Evolutionary conservation across 306 rosid species (phyloP), one percentile per base, ranked within the genome.

Genomic region (Quercus suber): DNA sequence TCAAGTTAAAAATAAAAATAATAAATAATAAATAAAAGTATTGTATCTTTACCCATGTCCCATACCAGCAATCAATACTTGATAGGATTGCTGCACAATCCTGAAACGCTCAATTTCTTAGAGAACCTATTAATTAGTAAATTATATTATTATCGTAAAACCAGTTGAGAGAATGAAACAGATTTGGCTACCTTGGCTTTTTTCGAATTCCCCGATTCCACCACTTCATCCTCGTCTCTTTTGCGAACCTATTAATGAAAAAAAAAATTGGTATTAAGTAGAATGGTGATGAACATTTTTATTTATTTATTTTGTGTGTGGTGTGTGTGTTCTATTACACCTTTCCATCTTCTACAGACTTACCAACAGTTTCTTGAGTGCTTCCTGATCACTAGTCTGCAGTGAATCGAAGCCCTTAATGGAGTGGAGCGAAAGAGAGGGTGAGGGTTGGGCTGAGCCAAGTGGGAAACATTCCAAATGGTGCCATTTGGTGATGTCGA

Each of bases 331-430:
- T 70, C 56, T 56, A 52, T 63, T 55, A 61, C 41, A 67, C 85
- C 80, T 15, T n/a, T 33, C 81, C 86, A 79, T 78, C 55, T 63
- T 82, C 78, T 78, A 71, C 74, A 77, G 85, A 64, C 41, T 83
- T 80, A 69, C 87, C 27, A 90, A 73, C 85, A 87, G 72, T 53
- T 88, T 74, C 83, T 80, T 79, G 73, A 94, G 77, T 83, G 87
- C 87, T 78, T 94, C 97, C 86, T 92, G 92, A 76, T 94, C 98
- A 83, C 82, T 76, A 35, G 74, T 76, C 94, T 89, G 28, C 73
- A 93, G 76, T 7, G 85, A 67, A 17, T 89, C 85, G 79, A 91
- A 89, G 60, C 94, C 97, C 15, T 83, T 69, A 58, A 93, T 82
- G 21, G 68, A 27, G 69, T 84, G 84, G 28, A 87, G 78, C 52